Evolutionary conservation across 768 basidiomycete species (phyloP).

Genomic region (Pulveroboletus ravenelii): DNA sequence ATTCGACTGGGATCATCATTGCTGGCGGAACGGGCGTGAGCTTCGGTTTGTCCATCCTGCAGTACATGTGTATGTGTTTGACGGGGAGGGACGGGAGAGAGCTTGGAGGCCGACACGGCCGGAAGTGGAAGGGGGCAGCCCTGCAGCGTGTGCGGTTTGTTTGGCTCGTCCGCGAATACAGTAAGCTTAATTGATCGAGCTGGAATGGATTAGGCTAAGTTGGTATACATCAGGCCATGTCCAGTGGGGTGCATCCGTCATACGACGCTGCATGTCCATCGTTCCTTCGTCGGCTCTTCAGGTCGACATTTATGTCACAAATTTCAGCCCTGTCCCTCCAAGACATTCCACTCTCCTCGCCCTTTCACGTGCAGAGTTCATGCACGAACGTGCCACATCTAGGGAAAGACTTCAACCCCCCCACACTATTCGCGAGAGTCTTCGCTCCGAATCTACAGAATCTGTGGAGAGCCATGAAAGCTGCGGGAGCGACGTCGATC

Average conservation of each 20-base stretch:
- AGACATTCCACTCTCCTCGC: conserved; percentile 4
- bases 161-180: conserved; percentile 74
- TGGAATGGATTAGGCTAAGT: background rate
- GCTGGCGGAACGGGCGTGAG: conserved; percentile 74
- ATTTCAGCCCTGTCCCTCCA: conserved; percentile 35
- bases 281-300: conserved; percentile 47
- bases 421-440: conserved; percentile 20
- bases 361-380: conserved; percentile 15
- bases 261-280: conserved; percentile 59
- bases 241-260: conserved; percentile 66
- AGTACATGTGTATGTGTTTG: conserved; percentile 57
- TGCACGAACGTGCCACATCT: background rate
- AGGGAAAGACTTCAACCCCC: conserved; percentile 35
- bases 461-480: conserved; percentile 32
- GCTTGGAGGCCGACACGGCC: conserved; percentile 44
- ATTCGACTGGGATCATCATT: conserved; percentile 59
- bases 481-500: conserved; percentile 35
- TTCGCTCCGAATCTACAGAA: conserved; percentile 15
- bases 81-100: conserved; percentile 47
- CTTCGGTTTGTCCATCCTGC: conserved; percentile 62
- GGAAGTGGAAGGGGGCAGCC: conserved; percentile 36
- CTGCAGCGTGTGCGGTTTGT: conserved; percentile 63
- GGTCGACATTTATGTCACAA: conserved; percentile 73
- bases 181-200: conserved; percentile 37
- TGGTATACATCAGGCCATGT: conserved; percentile 50